Conservation (phyloP, 257 asterid genomes). For the Dorcoceras hygrometricum region DNA sequence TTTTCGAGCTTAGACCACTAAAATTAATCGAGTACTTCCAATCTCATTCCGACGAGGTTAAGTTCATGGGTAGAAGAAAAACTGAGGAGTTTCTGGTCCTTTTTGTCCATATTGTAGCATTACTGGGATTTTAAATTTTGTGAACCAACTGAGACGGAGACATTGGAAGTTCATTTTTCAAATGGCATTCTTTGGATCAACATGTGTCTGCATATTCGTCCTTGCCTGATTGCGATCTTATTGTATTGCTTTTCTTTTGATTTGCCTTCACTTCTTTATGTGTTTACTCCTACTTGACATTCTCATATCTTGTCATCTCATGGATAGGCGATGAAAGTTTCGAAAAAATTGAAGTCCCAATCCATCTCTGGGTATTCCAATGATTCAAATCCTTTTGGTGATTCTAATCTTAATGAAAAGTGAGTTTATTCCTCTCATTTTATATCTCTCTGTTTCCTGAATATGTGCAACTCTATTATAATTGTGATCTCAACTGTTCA, state of each 20-base stretch:
- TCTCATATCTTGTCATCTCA: background rate
- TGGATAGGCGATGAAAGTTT: conserved; percentile 60
- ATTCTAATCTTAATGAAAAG: conserved; percentile 78
- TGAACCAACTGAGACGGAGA: background rate
- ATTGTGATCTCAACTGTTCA: background rate
- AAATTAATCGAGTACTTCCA: background rate
- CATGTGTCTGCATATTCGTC: background rate
- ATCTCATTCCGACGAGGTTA: background rate
- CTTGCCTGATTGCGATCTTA: background rate
- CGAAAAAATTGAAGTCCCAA: conserved; percentile 70
- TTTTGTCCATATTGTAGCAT: background rate
- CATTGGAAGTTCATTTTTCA: background rate
- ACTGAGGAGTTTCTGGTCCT: background rate
- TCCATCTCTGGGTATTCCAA: conserved; percentile 72
- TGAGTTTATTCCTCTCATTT: conserved; percentile 27
- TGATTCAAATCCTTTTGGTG: conserved; percentile 96
- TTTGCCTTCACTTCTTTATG: background rate
- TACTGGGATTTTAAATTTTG: background rate
- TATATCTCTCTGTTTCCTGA: background rate
- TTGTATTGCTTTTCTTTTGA: background rate
- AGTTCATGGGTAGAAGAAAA: background rate
- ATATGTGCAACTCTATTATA: background rate
- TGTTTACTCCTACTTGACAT: background rate
- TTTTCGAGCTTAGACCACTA: no score
- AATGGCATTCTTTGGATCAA: background rate